Evolutionary conservation across 2,329 filamentous ascomycete genomes (phyloP), one percentile per base, ranked within the genome.

Genomic region (Endoconidiophora laricicola): DNA sequence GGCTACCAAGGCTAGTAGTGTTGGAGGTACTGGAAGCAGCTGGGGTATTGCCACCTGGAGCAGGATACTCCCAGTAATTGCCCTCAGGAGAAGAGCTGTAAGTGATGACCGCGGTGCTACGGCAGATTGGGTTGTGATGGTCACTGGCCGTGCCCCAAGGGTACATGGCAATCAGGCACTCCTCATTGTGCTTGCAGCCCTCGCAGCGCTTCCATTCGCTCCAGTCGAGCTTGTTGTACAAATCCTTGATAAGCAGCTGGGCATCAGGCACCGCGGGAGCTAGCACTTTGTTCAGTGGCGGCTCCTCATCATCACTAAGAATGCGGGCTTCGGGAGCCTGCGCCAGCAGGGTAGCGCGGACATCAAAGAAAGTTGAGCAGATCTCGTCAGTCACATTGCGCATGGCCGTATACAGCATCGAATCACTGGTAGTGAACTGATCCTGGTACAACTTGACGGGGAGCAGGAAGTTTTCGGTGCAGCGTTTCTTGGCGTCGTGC

Each of bases 91-190:
- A 22, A 18, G 29, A 5, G 23, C 18, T 26, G 16, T 38, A n/a
- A 41, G 22, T 12, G 6, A 37, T 36, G n/a, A 23, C 10, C 38
- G 44, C 43, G 7, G 39, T 48, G 4, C 42, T 55, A 16, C 46
- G 26, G 46, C 54, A 55, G 18, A 16, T 41, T 4, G 54, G 54
- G 6, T 12, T 12, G 40, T 49, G 67, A 56, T 78, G 73, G 57
- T 81, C 77, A 23, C 74, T 66, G 0, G 62, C 57, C 0, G 62
- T 65, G 0, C 78, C 78, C 58, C 70, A 65, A 0, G 78, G 78
- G 77, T 77, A 82, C 57, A 81, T 78, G 1, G 76, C 76, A n/a
- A 80, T 65, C 43, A 75, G 69, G 54, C 77, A 77, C 2, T 78
- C 60, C 60, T 81, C 70, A 42, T 74, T 67, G 6, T 66, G 64